Conservation (phyloP, 2,329 filamentous ascomycete species). For the Arachnopeziza araneosa region DNA sequence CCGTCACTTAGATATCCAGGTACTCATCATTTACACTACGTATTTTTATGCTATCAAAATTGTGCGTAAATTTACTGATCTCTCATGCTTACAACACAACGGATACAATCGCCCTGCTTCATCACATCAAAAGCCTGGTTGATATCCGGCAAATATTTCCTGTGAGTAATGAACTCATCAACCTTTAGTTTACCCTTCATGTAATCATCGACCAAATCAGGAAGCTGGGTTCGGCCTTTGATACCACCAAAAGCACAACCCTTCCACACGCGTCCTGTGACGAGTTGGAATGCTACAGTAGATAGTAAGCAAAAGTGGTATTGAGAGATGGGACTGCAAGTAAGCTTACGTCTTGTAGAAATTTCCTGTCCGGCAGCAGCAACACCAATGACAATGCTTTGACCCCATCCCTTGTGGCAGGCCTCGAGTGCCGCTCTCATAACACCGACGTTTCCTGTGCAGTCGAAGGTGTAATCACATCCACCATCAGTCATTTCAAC, state of each 20-base stretch:
- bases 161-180: conserved; percentile 98
- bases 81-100: conserved; percentile 73
- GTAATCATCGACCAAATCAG: conserved; percentile 83
- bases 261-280: conserved; percentile 93
- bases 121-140: conserved; percentile 89
- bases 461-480: conserved; percentile 98
- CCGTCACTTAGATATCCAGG: too few relatives aligned
- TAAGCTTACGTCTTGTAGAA: conserved; percentile 74
- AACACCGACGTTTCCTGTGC: conserved; percentile 92
- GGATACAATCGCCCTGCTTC: conserved; percentile 96
- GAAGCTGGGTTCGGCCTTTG: conserved; percentile 92
- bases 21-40: too few relatives aligned
- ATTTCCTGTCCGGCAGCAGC: conserved; percentile 96
- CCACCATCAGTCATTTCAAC: conserved; percentile 98
- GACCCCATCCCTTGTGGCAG: conserved; percentile 98
- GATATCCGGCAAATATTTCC: conserved; percentile 75
- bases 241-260: conserved; percentile 97
- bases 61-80: neutral
- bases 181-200: conserved; percentile 88
- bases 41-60: too few relatives aligned
- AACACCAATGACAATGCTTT: conserved; percentile 97
- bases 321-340: neutral
- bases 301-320: neutral
- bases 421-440: conserved; percentile 95
- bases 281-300: conserved; percentile 83